Percentiles rank a stretch among this genome's conserved stretches.
Conservation (phyloP, 1,284 basidiomycete genomes). For the Ganoderma resinaceum region DNA sequence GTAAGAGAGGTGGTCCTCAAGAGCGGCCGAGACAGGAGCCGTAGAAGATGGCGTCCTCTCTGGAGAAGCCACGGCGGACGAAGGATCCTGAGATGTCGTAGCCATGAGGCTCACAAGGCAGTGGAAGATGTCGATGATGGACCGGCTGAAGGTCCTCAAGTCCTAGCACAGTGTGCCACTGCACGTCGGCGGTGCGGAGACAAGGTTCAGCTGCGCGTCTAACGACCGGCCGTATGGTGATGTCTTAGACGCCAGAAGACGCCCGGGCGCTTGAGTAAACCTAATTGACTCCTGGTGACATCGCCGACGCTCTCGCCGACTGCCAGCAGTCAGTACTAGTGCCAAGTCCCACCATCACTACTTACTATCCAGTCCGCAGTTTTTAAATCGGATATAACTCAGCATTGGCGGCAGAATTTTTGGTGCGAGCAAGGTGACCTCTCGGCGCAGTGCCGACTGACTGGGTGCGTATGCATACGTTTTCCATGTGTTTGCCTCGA, state of each 20-base stretch:
- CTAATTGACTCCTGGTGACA: no score
- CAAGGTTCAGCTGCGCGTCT: slow-evolving; percentile 2
- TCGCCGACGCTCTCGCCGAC: no score
- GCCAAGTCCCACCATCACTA: no score
- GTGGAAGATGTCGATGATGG: not conserved
- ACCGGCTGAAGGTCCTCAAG: not conserved
- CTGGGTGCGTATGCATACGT: not conserved
- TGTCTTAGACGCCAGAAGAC: no score
- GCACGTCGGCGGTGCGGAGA: slow-evolving; percentile 8
- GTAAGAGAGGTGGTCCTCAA: slow-evolving; percentile 36
- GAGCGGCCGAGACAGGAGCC: slow-evolving; percentile 8
- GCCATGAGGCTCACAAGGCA: slow-evolving; percentile 18
- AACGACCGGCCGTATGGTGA: no score
- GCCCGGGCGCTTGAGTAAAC: no score
- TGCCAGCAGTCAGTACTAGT: no score
- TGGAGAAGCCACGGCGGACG: slow-evolving; percentile 8
- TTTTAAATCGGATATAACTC: no score
- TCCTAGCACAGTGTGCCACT: not conserved
- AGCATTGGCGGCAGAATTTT: no score
- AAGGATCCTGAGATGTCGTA: slow-evolving; percentile 11
- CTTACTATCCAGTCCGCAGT: no score
- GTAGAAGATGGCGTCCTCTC: slow-evolving; percentile 9
- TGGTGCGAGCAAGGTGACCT: no score
- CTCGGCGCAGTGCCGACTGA: no score
- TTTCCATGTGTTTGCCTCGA: not conserved